A percentile compares a stretch with the other conserved stretches of the same genome.
Conservation (phyloP, 2,329 filamentous ascomycete genomes). For the Colletotrichum neosansevieriae region DNA sequence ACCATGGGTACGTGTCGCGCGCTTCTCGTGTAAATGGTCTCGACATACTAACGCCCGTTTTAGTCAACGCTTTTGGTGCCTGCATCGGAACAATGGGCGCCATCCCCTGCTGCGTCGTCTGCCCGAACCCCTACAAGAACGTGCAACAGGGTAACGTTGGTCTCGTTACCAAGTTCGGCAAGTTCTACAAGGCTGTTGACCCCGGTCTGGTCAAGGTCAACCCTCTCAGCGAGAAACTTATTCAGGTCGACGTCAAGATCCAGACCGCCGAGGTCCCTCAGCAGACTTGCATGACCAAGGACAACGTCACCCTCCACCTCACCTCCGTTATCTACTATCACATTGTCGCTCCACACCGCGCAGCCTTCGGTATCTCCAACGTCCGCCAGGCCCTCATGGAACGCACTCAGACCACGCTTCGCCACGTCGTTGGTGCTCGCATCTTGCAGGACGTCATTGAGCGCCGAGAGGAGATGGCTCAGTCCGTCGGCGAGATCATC, state of each 20-base stretch:
- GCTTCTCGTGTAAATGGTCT: neutral
- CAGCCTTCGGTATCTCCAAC: slow-evolving; percentile 95
- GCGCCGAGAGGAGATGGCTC: slow-evolving; percentile 95
- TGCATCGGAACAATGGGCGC: slow-evolving; percentile 84
- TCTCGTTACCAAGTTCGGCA: slow-evolving; percentile 93
- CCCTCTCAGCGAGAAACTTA: slow-evolving; percentile 88
- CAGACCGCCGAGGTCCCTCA: slow-evolving; percentile 96
- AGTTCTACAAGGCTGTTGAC: slow-evolving; percentile 95
- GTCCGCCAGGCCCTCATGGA: slow-evolving; percentile 96
- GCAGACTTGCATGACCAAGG: slow-evolving; percentile 99
- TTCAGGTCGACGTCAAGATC: slow-evolving; percentile 98
- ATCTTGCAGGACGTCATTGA: slow-evolving; percentile 98
- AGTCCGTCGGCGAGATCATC: slow-evolving; percentile 96
- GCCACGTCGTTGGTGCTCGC: slow-evolving; percentile 94
- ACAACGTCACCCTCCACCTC: slow-evolving; percentile 94
- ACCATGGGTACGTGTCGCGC: slow-evolving; percentile 74
- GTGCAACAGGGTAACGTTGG: slow-evolving; percentile 95
- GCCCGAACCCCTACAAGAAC: slow-evolving; percentile 95
- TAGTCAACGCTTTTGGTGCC: slow-evolving; percentile 79
- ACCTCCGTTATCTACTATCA: slow-evolving; percentile 99
- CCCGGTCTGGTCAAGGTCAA: slow-evolving; percentile 98
- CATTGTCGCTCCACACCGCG: slow-evolving; percentile 94
- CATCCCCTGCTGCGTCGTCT: slow-evolving; percentile 90
- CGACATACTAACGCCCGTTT: neutral
- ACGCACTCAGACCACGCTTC: slow-evolving; percentile 96